Evolutionary conservation across 169 alveolate genomes (phyloP), one percentile per base, ranked within the genome.

Genomic region (Babesia bovis): DNA sequence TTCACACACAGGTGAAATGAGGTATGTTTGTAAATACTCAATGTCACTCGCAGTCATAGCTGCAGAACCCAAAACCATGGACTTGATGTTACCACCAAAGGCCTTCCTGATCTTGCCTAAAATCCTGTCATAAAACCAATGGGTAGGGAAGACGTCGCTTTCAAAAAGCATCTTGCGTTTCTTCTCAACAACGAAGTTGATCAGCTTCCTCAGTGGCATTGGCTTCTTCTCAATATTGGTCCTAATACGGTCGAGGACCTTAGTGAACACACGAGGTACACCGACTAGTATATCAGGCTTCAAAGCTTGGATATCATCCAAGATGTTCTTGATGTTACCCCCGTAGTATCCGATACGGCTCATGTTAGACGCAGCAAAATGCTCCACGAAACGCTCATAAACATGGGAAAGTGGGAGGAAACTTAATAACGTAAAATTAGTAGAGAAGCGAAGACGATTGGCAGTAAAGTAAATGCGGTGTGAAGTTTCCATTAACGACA

Each of bases 321-420:
- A 81, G 19, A 95, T 15, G 38, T 91, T 92, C 67, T 83, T 51
- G 36, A 95, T 87, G 69, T 93, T 71, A 19, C 98, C 98, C 23
- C 94, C 73, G 74, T 90, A 94, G 60, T 94, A 95, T 4, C 98
- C 98, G 36, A 94, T 92, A 56, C 87, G 73, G 3, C 92, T 90
- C 49, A 92, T 94, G 45, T 83, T 66, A 25, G 82, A 41, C 13
- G 70, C 52, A 0, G 73, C 35, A 25, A 84, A 81, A 55, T 72
- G 94, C 68, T 91, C 93, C 33, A 91, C 90, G 58, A 82, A 84
- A 25, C 98, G 90, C 66, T 96, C 97, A 68, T 93, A 91, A 17
- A 94, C 90, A 85, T 96, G 99, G 1, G 97, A 94, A 38, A 90
- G 85, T 15, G 99, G 99, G 17, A 96, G 66, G 71, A 86, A 96